Evolutionary conservation across 2,329 filamentous ascomycete species (phyloP), one percentile per base, ranked within the genome.

Genomic region (Westerdykella sp.): DNA sequence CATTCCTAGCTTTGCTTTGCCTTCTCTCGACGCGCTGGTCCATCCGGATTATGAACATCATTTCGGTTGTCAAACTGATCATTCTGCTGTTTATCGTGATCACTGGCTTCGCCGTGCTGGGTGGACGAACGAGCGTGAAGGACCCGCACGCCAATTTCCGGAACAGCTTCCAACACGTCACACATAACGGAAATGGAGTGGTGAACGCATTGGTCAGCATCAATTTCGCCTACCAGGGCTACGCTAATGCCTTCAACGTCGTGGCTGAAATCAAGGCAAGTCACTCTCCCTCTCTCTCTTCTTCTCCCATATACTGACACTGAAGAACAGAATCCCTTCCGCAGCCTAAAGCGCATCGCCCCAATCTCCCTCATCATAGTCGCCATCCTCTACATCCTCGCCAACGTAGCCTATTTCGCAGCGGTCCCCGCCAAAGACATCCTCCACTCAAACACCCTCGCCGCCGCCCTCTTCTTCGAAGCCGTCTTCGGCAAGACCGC

Each of bases 381-480:
- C 1, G 70, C 76, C 0, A 59, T 56, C 13, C 50, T 60, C 11
- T 62, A 62, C 47, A 43, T 58, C 5, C 48, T 63, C 5, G 45
- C 50, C 13, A 59, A 60, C 32, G 44, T 60, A 2, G 53, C 56
- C 15, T 62, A 57, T 34, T 59, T 60, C 25, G 50, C 57, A 4
- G 53, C 58, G 3, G 53, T 62, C 5, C 55, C 53, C 4, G 52
- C 78, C 45, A 66, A 72, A 5, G 70, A 75, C n/a, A 74, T 83
- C n/a, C 53, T 71, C 0, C 59, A 65, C 0, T 78, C 77, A 2
- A 72, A 71, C 6, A 70, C 78, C 48, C 73, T 78, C 6, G 75
- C 77, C 0, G 79, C 80, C 0, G 70, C 72, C 14, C 59, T 81
- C 6, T 80, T 83, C 62, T 84, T 84, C 56, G 64, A 71, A 5